These are phyloP conservation scores for Phlebiopsis flavidoalba DNA, from an alignment of 768 basidiomycete species.

Conservation along the genomic window DNA sequence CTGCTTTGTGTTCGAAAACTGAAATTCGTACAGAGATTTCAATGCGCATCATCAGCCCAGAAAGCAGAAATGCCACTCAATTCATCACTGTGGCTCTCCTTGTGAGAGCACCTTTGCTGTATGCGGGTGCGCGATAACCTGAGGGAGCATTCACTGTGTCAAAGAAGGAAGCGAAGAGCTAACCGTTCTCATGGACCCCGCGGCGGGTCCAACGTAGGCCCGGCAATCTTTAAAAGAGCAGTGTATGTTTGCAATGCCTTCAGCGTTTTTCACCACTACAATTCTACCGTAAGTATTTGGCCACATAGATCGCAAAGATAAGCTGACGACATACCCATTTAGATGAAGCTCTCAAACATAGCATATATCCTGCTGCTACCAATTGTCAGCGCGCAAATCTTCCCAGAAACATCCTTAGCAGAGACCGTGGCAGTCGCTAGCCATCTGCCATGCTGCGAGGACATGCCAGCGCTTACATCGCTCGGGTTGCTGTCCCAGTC, in stretches of 20 bases:
- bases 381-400: neutral
- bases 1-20: too few species aligned
- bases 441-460: conserved; percentile 1
- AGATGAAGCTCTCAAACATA: neutral
- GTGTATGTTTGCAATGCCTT: neutral
- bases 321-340: neutral
- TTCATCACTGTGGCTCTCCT: neutral
- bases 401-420: neutral
- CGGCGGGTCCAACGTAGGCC: neutral
- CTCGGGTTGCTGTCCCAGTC: conserved; percentile 1
- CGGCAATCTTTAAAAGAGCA: neutral
- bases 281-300: neutral
- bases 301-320: neutral
- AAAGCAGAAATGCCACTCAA: neutral
- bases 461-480: neutral
- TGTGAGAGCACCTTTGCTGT: neutral
- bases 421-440: neutral
- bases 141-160: neutral
- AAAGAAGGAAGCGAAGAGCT: neutral
- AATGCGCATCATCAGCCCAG: too few species aligned
- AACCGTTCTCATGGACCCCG: neutral
- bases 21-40: too few species aligned
- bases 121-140: neutral
- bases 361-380: neutral
- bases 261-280: neutral